Base-by-base conservation (phyloP, 352 stramenopile species). In the Phytophthora fragariae region DNA sequence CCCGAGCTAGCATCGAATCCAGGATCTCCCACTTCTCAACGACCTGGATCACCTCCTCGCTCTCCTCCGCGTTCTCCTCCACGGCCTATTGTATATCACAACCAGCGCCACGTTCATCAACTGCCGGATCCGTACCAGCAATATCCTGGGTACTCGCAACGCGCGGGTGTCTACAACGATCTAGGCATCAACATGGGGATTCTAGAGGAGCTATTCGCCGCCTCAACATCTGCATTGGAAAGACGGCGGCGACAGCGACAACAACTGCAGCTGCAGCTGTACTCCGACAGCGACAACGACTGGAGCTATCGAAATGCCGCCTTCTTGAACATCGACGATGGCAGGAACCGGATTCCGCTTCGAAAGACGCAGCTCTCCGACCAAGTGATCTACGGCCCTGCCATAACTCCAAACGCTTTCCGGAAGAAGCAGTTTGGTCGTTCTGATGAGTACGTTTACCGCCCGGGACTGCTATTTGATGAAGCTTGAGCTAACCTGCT, bases 351-450 rank as follows among this genome's bases (percentile, higher is more conserved):
- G 27, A 90, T 92, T 54, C 85, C 84, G 11, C 75, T 92, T 37
- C 78, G 85, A 21, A 73, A 84, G 19, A 64, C 76, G 0, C 70
- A 76, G 27, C 72, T 91, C 3, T 91, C 83, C 0, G 82, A 92
- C 47, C 82, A 89, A 27, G 80, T 92, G 21, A 77, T 92, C 5
- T 92, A 92, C 63, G 85, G 83, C 0, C 85, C 85, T 3, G 79
- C 80, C 29, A 89, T 92, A 73, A 90, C 85, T 52, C 83, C 80
- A 5, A 75, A 81, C 35, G 69, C 81, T 6, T 64, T 80, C 49
- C 62, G 73, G 27, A 80, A 75, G 29, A 77, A 75, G 54, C 35
- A 47, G 15, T 17, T 60, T 35, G 27, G 19, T 5, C 53, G 53
- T 8, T 19, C 52, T 21, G 55, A 80, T 14, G 72, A 78, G 76